Percentiles rank a stretch among this genome's conserved stretches.
These are phyloP conservation scores for Coriolopsis trogii DNA, from an alignment of 1,284 basidiomycete genomes.

Conservation along the genomic window DNA sequence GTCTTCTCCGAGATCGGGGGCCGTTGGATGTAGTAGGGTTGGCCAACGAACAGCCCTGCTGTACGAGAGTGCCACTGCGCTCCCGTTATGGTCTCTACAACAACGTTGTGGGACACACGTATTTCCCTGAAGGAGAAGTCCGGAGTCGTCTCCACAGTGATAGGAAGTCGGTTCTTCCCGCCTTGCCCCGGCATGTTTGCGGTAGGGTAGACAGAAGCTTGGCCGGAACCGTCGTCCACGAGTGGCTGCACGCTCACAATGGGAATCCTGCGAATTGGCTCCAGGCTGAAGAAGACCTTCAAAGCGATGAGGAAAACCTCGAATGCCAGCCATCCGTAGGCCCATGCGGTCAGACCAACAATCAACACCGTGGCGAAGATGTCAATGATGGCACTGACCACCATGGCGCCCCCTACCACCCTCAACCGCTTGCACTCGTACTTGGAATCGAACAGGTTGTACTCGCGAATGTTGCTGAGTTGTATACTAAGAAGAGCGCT, in stretches of 20 bases:
- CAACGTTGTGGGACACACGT: constrained; percentile 8
- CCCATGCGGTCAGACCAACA: constrained; percentile 15
- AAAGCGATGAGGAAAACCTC: constrained; percentile 10
- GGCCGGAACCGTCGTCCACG: not conserved
- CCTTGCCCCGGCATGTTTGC: not conserved
- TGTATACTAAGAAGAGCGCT: constrained; percentile 14
- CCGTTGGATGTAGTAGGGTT: constrained; percentile 12
- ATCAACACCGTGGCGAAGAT: constrained; percentile 16
- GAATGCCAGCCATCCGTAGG: constrained; percentile 15
- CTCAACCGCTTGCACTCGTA: constrained; percentile 12
- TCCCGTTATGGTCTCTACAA: constrained; percentile 4
- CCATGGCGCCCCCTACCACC: constrained; percentile 6
- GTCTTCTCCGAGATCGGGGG: constrained; percentile 2
- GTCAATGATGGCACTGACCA: constrained; percentile 12
- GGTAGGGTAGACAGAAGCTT: not conserved
- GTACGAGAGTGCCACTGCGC: constrained; percentile 10
- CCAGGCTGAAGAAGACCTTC: constrained; percentile 18
- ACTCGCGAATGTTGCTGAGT: constrained; percentile 17
- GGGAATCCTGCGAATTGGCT: constrained; percentile 14
- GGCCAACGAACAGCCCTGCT: constrained; percentile 16
- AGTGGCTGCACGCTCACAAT: constrained; percentile 11
- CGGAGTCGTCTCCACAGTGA: not conserved
- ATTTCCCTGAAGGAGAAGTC: constrained; percentile 9
- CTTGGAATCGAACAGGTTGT: constrained; percentile 14
- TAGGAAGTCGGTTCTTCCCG: constrained; percentile 11